Evolutionary conservation across 139 green algal species (phyloP).

Genomic region (Astrephomene gubernaculifera): DNA sequence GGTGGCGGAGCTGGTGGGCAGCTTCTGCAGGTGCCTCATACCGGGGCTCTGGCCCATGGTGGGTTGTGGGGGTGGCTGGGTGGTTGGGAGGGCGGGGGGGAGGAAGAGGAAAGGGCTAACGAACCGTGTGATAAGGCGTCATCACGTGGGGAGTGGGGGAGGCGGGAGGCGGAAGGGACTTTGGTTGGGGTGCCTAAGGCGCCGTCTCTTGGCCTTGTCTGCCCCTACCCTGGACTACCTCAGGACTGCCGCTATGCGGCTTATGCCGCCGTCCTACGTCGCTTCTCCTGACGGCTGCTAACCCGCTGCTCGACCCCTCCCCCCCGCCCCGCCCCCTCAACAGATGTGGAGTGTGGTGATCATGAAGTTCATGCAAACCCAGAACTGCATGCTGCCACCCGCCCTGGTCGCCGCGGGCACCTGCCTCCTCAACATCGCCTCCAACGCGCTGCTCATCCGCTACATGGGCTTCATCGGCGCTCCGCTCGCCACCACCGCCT

Average conservation of each 20-base stretch:
- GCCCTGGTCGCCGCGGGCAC: slow-evolving; percentile 41
- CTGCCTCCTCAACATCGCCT: slow-evolving; percentile 49
- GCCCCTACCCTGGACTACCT: no score
- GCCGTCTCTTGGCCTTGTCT: no score
- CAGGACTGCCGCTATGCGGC: no score
- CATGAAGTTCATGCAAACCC: slow-evolving; percentile 64
- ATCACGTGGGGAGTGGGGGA: no score
- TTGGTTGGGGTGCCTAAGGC: no score
- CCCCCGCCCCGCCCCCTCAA: not conserved
- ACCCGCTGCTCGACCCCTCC: not conserved
- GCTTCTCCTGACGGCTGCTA: no score
- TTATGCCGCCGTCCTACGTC: no score
- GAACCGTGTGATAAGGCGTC: no score
- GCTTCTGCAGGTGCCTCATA: slow-evolving; percentile 50
- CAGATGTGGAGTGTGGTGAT: slow-evolving; percentile 52
- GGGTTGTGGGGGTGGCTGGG: not conserved
- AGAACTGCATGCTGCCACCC: slow-evolving; percentile 57
- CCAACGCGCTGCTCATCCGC: slow-evolving; percentile 44
- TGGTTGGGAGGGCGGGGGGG: not conserved
- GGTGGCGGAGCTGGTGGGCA: slow-evolving; percentile 14
- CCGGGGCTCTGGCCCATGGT: slow-evolving; percentile 60
- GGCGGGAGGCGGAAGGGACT: no score
- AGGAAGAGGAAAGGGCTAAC: no score
- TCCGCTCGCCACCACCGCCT: slow-evolving; percentile 21
- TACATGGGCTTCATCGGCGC: slow-evolving; percentile 48